Evolutionary conservation across 2,329 filamentous ascomycete species (phyloP), one percentile per base, ranked within the genome.

Genomic region (Paecilomyces variotii): DNA sequence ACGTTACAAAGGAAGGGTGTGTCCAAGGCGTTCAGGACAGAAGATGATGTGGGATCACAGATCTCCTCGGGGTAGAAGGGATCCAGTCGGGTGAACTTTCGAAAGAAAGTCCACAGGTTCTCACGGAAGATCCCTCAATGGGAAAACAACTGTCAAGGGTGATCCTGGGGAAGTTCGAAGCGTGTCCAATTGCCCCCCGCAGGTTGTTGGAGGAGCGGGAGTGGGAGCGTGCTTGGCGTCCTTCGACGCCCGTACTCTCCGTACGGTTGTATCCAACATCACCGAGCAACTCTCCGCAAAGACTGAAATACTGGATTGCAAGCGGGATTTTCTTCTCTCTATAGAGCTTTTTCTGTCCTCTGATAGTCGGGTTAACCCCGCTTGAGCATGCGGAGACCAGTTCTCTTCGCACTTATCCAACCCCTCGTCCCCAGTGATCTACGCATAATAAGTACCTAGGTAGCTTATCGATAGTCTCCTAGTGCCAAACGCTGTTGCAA

Each of bases 1-100:
- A 19, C 30, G 25, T 26, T 61, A 60, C 57, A 57, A 63, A 55
- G 58, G 61, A 51, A 62, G 63, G 55, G 61, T 60, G 56, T 58
- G 60, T 56, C 59, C 59, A 59, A 57, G 60, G 56, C 51, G 52
- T 24, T 55, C n/a, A 39, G 24, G 11, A 45, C 12, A 11, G 54
- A 19, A 30, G n/a, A 56, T 50, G 54, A 49, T 49, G 24, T 26
- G 11, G 7, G 54, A 14, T 26, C 25, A 26, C 50, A 28, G 50
- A 9, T 52, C 25, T n/a, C 3, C 10, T 27, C 24, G 24, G 50
- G 50, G 10, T 19, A 19, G 27, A 28, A 26, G 10, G 2, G 5
- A 27, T 26, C 5, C 9, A 5, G 50, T 28, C 25, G 50, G 11
- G 24, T 26, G 6, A 52, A 52, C 3, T 2, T n/a, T 10, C 50